These are phyloP conservation scores for Fusarium sambucinum DNA, from an alignment of 2,329 filamentous ascomycete species.

Conservation along the genomic window DNA sequence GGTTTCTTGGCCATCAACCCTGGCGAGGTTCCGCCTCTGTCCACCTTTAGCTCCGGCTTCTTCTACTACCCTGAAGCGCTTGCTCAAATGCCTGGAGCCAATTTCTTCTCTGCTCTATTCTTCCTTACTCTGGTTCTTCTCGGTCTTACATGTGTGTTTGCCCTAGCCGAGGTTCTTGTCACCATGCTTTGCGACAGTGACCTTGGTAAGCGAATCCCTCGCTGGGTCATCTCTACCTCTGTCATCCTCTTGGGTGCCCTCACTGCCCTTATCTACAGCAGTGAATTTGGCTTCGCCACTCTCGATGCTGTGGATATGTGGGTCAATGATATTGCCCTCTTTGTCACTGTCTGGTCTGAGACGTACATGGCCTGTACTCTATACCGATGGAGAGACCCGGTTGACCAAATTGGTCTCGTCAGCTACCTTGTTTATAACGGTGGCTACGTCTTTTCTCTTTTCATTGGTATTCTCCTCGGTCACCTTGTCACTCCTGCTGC, in stretches of 20 bases:
- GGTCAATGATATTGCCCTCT: constrained; percentile 64
- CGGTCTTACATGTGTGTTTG: constrained; percentile 59
- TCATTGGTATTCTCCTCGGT: constrained; percentile 61
- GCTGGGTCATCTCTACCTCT: constrained; percentile 57
- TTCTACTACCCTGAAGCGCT: constrained; percentile 65
- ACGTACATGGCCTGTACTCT: constrained; percentile 63
- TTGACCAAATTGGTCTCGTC: constrained; percentile 55
- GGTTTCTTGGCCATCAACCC: constrained; percentile 55
- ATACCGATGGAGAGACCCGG: constrained; percentile 61
- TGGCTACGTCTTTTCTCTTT: constrained; percentile 62
- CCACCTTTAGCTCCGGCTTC: constrained; percentile 66
- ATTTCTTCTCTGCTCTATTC: constrained; percentile 66
- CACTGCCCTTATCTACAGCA: constrained; percentile 65
- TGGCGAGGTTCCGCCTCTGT: constrained; percentile 50
- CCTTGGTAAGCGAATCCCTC: constrained; percentile 54
- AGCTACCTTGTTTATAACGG: constrained; percentile 59
- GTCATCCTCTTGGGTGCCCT: constrained; percentile 61
- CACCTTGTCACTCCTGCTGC: constrained; percentile 57
- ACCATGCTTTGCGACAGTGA: constrained; percentile 53
- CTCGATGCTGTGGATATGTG: constrained; percentile 65
- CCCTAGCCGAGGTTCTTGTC: constrained; percentile 49
- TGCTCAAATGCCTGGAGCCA: constrained; percentile 65
- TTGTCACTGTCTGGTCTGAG: constrained; percentile 65
- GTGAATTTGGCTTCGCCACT: constrained; percentile 65
- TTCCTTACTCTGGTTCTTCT: constrained; percentile 67